These are phyloP conservation scores for Rutstroemia sp. DNA, from an alignment of 2,329 filamentous ascomycete species.

Conservation along the genomic window DNA sequence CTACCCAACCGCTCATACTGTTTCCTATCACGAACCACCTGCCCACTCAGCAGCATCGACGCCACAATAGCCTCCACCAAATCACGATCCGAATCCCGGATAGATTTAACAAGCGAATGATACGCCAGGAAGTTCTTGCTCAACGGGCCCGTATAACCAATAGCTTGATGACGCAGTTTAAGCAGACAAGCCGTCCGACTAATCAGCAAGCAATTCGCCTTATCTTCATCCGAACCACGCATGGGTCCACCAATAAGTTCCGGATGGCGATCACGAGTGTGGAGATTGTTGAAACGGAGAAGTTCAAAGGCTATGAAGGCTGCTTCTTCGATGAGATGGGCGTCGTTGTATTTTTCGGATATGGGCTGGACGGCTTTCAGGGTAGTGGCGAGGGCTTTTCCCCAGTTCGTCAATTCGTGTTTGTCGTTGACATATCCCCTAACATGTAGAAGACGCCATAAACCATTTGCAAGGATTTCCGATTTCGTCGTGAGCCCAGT, in stretches of 20 bases:
- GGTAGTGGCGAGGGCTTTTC: slow-evolving; percentile 66
- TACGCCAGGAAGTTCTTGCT: slow-evolving; percentile 85
- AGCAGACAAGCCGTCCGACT: slow-evolving; percentile 80
- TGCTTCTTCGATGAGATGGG: slow-evolving; percentile 60
- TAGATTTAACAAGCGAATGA: slow-evolving; percentile 72
- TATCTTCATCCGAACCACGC: slow-evolving; percentile 61
- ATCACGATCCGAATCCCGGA: slow-evolving; percentile 74
- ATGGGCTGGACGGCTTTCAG: slow-evolving; percentile 53
- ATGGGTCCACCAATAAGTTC: slow-evolving; percentile 49
- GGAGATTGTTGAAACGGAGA: slow-evolving; percentile 70
- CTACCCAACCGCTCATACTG: slow-evolving; percentile 60
- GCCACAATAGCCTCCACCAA: slow-evolving; percentile 75
- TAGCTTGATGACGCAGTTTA: slow-evolving; percentile 71
- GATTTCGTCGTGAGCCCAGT: slow-evolving; percentile 51
- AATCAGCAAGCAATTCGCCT: slow-evolving; percentile 70
- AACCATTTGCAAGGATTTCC: slow-evolving; percentile 63
- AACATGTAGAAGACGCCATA: slow-evolving; percentile 86
- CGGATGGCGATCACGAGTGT: slow-evolving; percentile 52
- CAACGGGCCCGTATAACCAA: slow-evolving; percentile 90
- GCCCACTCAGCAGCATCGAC: slow-evolving; percentile 73
- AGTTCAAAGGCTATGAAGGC: slow-evolving; percentile 81
- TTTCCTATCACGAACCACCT: slow-evolving; percentile 60
- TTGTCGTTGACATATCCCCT: slow-evolving; percentile 74
- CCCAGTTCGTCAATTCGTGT: slow-evolving; percentile 79
- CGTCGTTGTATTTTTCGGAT: slow-evolving; percentile 36